phyloP scores from a whole-genome alignment of 2,329 filamentous ascomycete genomes.

The Botrytis tulipae region DNA sequence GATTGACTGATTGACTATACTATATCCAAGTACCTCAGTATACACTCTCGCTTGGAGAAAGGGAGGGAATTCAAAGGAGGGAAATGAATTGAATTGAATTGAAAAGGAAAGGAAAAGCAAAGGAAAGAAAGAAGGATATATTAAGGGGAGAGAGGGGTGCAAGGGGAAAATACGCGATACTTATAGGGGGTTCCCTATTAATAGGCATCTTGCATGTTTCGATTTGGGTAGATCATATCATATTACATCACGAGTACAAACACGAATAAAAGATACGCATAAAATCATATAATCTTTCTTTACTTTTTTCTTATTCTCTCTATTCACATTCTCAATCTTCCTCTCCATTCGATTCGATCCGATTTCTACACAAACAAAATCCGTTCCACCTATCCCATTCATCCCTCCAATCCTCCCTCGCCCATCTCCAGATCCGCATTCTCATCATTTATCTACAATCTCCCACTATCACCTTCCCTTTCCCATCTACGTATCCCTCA shows the following conservation, averaged over 20 bases:
- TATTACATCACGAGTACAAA: not conserved
- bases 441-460: slow-evolving; percentile 1
- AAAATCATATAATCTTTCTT: not conserved
- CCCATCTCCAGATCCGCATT: not conserved
- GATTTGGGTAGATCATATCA: not conserved
- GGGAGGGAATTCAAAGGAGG: too few relatives aligned
- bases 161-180: not conserved
- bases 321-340: not conserved
- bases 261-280: not conserved
- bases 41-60: too few relatives aligned
- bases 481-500: not conserved
- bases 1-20: too few relatives aligned
- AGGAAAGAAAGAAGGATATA: not conserved
- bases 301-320: not conserved
- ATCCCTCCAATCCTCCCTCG: not conserved
- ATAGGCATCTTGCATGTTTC: not conserved
- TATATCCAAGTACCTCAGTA: too few relatives aligned
- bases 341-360: not conserved
- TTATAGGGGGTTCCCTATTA: not conserved
- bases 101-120: too few relatives aligned
- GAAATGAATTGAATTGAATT: too few relatives aligned
- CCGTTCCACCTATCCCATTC: not conserved
- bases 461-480: not conserved
- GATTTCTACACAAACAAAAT: not conserved
- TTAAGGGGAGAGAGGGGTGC: not conserved